These are phyloP conservation scores for Pleurotus platypus DNA, from an alignment of 768 basidiomycete species.

Conservation along the genomic window DNA sequence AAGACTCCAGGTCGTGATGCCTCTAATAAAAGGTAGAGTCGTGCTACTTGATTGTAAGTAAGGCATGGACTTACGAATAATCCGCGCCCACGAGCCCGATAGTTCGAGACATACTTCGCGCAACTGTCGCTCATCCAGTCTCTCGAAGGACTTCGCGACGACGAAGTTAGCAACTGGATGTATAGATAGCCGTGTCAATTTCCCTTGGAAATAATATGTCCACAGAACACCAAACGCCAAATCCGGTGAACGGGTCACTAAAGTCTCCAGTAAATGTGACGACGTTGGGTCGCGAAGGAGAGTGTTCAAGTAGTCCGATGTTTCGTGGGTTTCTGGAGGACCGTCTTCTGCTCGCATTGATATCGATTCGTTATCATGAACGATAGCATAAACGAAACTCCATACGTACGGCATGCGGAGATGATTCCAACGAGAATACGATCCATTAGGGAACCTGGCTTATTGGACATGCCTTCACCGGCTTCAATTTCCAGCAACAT, in stretches of 20 bases:
- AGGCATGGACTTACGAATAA: conserved; percentile 57
- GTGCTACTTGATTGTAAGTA: neutral
- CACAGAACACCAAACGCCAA: conserved; percentile 66
- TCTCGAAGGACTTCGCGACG: conserved; percentile 71
- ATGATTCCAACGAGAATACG: conserved; percentile 74
- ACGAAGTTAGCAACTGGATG: conserved; percentile 97
- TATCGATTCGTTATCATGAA: too few species aligned
- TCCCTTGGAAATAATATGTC: conserved; percentile 74
- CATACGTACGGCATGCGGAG: conserved; percentile 52
- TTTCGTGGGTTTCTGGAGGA: conserved; percentile 33
- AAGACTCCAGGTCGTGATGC: conserved; percentile 75
- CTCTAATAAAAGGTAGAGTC: conserved; percentile 33
- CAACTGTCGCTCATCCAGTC: conserved; percentile 56
- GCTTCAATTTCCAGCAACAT: conserved; percentile 83
- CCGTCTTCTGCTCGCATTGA: conserved; percentile 27
- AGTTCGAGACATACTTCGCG: conserved; percentile 57
- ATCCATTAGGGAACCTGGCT: conserved; percentile 76
- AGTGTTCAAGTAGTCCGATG: conserved; percentile 77
- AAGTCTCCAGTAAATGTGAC: conserved; percentile 85
- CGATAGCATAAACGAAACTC: neutral
- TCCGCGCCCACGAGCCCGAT: conserved; percentile 48
- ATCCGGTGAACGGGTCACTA: conserved; percentile 61
- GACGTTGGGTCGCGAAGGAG: conserved; percentile 84
- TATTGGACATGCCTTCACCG: conserved; percentile 53
- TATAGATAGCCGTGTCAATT: conserved; percentile 64